Evolutionary conservation across 495 filamentous ascomycete species (phyloP).

Genomic region (Pseudevernia furfuracea): DNA sequence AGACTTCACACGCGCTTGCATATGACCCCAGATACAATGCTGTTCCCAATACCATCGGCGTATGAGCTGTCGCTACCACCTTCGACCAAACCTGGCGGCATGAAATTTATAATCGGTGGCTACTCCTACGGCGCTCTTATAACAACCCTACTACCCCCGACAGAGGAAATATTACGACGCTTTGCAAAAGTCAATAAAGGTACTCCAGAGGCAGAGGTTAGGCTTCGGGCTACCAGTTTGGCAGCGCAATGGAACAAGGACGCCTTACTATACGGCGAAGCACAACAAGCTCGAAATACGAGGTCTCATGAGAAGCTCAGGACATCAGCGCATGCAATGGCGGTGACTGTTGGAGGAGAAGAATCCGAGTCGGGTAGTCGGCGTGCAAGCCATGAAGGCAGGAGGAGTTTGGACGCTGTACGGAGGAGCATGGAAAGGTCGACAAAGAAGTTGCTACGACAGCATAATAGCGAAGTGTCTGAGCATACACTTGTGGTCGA

Average conservation of each 20-base stretch:
- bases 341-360: slow-evolving; percentile 22
- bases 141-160: slow-evolving; percentile 58
- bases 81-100: not conserved
- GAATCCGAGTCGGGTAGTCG: slow-evolving; percentile 19
- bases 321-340: slow-evolving; percentile 4
- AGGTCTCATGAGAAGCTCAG: slow-evolving; percentile 6
- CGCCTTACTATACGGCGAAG: slow-evolving; percentile 26
- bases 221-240: slow-evolving; percentile 56
- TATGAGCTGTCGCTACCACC: not conserved
- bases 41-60: slow-evolving; percentile 5
- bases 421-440: slow-evolving; percentile 25
- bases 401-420: slow-evolving; percentile 24
- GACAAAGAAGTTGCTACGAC: slow-evolving; percentile 4
- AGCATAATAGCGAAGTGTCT: slow-evolving; percentile 4
- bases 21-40: not conserved
- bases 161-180: slow-evolving; percentile 48
- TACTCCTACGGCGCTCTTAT: slow-evolving; percentile 92
- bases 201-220: slow-evolving; percentile 55
- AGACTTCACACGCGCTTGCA: not conserved
- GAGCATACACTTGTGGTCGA: slow-evolving; percentile 6
- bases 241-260: slow-evolving; percentile 46
- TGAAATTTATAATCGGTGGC: slow-evolving; percentile 57
- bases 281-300: slow-evolving; percentile 22
- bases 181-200: slow-evolving; percentile 47
- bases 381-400: slow-evolving; percentile 19